phyloP scores from a whole-genome alignment of 495 filamentous ascomycete genomes.

The Beverwykella pulmonaria region DNA sequence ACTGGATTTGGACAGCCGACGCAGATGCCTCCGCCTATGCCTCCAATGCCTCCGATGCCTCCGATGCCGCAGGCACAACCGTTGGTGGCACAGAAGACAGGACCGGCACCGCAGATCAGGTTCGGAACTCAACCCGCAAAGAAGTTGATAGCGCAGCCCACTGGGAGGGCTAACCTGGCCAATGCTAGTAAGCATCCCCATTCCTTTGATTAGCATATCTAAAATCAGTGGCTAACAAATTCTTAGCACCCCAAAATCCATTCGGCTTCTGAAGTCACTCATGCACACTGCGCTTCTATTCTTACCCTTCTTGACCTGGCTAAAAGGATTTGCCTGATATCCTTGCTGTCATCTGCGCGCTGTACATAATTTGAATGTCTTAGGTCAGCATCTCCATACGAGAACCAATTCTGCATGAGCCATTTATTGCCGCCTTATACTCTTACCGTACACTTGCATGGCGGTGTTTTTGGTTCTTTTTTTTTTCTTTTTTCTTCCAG shows the following conservation, averaged over 20 bases:
- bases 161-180: constrained; percentile 86
- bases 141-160: constrained; percentile 84
- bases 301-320: neutral
- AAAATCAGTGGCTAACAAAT: constrained; percentile 18
- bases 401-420: neutral
- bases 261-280: constrained; percentile 71
- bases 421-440: neutral
- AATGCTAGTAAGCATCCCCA: constrained; percentile 87
- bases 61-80: constrained; percentile 57
- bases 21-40: constrained; percentile 26
- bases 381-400: neutral
- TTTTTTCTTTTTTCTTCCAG: neutral
- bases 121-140: constrained; percentile 79
- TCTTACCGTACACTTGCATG: constrained; percentile 2
- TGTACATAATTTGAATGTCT: constrained; percentile 16
- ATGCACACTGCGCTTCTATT: neutral
- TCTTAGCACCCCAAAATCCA: constrained; percentile 81
- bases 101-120: constrained; percentile 84
- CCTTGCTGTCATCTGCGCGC: neutral
- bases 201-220: constrained; percentile 9
- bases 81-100: constrained; percentile 85
- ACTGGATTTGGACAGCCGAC: constrained; percentile 52
- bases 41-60: constrained; percentile 50
- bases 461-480: neutral
- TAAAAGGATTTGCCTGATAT: neutral